phyloP scores from a whole-genome alignment of 2,329 filamentous ascomycete genomes.

The Triangularia setosa region DNA sequence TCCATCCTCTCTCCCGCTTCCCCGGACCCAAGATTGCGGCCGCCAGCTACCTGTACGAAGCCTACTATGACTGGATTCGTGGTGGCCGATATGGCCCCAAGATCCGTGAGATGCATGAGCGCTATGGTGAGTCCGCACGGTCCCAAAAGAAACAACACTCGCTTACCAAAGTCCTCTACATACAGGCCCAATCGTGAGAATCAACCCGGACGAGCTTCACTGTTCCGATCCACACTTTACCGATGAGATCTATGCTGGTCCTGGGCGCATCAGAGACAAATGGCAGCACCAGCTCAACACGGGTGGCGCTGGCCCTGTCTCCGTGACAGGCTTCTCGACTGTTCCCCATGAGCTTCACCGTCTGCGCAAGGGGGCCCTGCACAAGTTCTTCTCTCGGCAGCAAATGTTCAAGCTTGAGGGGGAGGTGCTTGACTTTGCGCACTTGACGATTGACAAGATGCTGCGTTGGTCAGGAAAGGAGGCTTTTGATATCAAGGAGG shows the following conservation, averaged over 20 bases:
- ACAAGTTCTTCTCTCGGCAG: conserved; percentile 34
- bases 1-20: conserved; percentile 37
- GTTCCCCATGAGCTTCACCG: conserved; percentile 33
- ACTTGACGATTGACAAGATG: conserved; percentile 31
- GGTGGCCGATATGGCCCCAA: conserved; percentile 34
- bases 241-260: conserved; percentile 37
- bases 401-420: conserved; percentile 30
- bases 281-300: conserved; percentile 23
- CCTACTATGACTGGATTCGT: conserved; percentile 36
- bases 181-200: conserved; percentile 34
- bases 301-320: conserved; percentile 25
- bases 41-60: conserved; percentile 35
- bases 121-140: conserved; percentile 32
- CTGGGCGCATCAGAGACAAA: conserved; percentile 27
- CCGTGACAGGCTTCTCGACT: conserved; percentile 23
- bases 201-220: conserved; percentile 39
- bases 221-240: conserved; percentile 34
- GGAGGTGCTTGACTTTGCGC: conserved; percentile 26
- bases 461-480: conserved; percentile 25
- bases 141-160: neutral
- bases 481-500: conserved; percentile 34
- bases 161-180: neutral
- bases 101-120: conserved; percentile 36
- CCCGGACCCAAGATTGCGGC: conserved; percentile 38
- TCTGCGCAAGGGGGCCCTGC: conserved; percentile 29